Evolutionary conservation across 2,329 filamentous ascomycete genomes (phyloP).

Genomic region (Pseudogymnoascus sp.): DNA sequence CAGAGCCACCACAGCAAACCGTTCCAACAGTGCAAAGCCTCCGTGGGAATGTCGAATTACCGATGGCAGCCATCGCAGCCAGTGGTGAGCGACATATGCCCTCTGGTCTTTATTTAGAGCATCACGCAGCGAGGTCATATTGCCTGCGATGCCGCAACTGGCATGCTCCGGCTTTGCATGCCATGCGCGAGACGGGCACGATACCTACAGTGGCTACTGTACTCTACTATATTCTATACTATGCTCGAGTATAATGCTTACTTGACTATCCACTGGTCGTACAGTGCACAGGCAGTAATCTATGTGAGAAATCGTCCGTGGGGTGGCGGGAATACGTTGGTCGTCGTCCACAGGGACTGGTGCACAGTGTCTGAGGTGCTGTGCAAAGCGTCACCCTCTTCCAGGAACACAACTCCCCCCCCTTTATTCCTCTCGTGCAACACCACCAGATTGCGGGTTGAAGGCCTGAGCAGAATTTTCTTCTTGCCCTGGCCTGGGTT

Average conservation of each 20-base stretch:
- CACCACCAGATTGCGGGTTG: neutral
- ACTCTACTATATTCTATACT: neutral
- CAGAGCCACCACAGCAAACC: neutral
- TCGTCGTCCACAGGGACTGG: neutral
- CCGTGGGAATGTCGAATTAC: neutral
- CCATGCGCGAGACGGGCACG: neutral
- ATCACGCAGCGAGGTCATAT: neutral
- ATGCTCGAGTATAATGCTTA: neutral
- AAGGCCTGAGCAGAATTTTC: neutral
- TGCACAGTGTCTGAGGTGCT: neutral
- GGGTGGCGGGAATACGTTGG: neutral
- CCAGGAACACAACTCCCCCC: neutral
- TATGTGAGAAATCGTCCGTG: constrained; percentile 1
- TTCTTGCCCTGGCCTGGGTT: neutral
- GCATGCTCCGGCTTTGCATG: neutral
- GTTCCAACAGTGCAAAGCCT: neutral
- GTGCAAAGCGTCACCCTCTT: neutral
- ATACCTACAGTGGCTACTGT: neutral
- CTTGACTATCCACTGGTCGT: neutral
- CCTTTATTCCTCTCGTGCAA: neutral
- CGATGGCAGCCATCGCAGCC: neutral
- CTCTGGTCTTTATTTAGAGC: constrained; percentile 2
- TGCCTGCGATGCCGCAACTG: neutral
- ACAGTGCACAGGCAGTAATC: neutral
- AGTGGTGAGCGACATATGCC: neutral